phyloP scores from a whole-genome alignment of 306 rosid species.

The Myrica gale region DNA sequence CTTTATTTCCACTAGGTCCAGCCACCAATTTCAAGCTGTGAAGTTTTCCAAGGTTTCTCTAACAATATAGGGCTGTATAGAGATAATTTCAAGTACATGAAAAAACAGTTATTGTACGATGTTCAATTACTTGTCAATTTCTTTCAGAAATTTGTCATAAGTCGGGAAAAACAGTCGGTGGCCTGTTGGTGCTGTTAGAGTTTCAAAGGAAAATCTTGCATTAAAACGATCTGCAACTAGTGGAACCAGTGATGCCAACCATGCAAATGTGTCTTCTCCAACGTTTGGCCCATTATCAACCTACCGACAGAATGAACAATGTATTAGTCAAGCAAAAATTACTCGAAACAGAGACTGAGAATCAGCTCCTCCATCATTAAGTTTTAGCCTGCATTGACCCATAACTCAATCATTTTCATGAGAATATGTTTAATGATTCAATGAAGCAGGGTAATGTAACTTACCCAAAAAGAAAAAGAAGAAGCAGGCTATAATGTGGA shows the following conservation, averaged over 20 bases:
- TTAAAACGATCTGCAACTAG: conserved; percentile 69
- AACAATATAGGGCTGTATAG: background rate
- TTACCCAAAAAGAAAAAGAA: too few species aligned
- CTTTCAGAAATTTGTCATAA: conserved; percentile 67
- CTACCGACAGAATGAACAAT: conserved; percentile 38
- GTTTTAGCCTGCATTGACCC: background rate
- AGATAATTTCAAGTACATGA: background rate
- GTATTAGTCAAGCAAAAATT: conserved; percentile 8
- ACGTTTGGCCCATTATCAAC: conserved; percentile 55
- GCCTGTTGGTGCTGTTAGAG: conserved; percentile 72
- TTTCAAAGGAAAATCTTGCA: conserved; percentile 77
- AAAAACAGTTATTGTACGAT: conserved; percentile 9
- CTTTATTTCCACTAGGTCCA: background rate
- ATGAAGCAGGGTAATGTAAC: too few species aligned
- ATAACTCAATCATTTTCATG: background rate
- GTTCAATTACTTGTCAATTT: conserved; percentile 58
- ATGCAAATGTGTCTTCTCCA: conserved; percentile 91
- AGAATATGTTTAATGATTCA: too few species aligned
- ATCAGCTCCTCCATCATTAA: background rate
- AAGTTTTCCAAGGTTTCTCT: background rate
- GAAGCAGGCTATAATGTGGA: too few species aligned
- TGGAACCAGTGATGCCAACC: conserved; percentile 78
- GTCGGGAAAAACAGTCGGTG: conserved; percentile 82
- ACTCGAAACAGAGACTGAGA: conserved; percentile 2
- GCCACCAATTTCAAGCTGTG: background rate